These are phyloP conservation scores for Populus hybrid DNA, from an alignment of 441 rosid species.

Conservation along the genomic window DNA sequence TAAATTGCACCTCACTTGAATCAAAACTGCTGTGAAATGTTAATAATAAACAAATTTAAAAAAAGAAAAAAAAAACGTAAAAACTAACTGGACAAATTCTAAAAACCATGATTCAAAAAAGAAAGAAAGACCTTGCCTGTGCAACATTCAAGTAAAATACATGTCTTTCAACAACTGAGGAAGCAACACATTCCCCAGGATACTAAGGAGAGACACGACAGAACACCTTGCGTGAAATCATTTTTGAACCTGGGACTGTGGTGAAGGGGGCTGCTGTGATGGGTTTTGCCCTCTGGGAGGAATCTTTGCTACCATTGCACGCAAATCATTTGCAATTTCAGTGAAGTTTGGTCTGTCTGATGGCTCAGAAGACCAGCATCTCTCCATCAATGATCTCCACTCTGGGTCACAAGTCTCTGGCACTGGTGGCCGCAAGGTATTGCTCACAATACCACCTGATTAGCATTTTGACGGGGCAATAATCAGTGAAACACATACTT, in stretches of 20 bases:
- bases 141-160: conserved; percentile 8
- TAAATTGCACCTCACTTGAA: not conserved
- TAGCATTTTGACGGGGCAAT: not conserved
- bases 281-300: conserved; percentile 38
- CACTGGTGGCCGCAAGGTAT: conserved; percentile 56
- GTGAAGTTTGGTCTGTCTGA: conserved; percentile 60
- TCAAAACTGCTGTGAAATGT: not conserved
- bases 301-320: conserved; percentile 44
- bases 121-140: not conserved
- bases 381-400: conserved; percentile 67
- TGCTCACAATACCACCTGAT: conserved; percentile 66
- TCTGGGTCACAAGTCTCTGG: conserved; percentile 53
- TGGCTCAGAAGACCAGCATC: conserved; percentile 68
- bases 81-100: not conserved
- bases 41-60: not conserved
- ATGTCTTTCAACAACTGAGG: not conserved
- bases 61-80: not conserved
- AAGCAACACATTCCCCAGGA: not conserved
- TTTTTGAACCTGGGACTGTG: conserved; percentile 17
- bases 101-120: conserved; percentile 6
- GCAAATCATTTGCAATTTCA: conserved; percentile 38
- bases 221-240: conserved; percentile 10
- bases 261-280: conserved; percentile 13
- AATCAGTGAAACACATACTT: not conserved
- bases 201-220: not conserved